Percentiles rank a stretch among this genome's conserved stretches.
phyloP scores from a whole-genome alignment of 257 asterid genomes.

The Solanum ossicruentum region DNA sequence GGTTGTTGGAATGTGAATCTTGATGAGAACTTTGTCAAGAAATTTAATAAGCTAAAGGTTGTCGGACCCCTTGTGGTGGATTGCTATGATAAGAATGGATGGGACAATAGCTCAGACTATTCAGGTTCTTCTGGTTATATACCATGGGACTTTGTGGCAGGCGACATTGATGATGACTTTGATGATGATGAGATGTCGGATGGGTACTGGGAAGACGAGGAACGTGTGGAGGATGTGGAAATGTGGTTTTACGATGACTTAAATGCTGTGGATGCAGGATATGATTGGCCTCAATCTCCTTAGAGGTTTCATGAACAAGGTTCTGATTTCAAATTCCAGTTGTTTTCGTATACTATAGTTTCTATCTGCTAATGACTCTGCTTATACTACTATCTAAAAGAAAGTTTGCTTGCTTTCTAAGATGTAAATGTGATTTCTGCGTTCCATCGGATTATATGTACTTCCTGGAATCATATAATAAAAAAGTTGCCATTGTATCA shows the following conservation, averaged over 20 bases:
- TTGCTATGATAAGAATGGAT: constrained; percentile 16
- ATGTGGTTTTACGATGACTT: constrained; percentile 25
- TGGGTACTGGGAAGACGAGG: constrained; percentile 22
- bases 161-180: constrained; percentile 9
- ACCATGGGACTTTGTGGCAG: constrained; percentile 19
- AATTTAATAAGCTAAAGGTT: constrained; percentile 22
- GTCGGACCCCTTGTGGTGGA: constrained; percentile 32
- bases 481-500: neutral
- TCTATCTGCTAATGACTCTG: neutral
- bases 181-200: constrained; percentile 25
- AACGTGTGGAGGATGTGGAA: constrained; percentile 9
- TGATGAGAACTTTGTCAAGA: constrained; percentile 21
- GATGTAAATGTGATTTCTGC: neutral
- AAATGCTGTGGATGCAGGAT: constrained; percentile 9
- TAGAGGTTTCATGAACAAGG: neutral
- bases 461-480: neutral
- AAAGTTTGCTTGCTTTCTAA: neutral
- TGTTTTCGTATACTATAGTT: neutral
- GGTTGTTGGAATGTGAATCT: constrained; percentile 45
- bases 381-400: neutral
- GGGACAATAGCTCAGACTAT: constrained; percentile 27
- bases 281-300: constrained; percentile 46
- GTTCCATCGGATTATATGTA: neutral
- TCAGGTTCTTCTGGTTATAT: constrained; percentile 21
- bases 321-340: neutral